Conservation (phyloP, 257 asterid species). For the Fraxinus americana region DNA sequence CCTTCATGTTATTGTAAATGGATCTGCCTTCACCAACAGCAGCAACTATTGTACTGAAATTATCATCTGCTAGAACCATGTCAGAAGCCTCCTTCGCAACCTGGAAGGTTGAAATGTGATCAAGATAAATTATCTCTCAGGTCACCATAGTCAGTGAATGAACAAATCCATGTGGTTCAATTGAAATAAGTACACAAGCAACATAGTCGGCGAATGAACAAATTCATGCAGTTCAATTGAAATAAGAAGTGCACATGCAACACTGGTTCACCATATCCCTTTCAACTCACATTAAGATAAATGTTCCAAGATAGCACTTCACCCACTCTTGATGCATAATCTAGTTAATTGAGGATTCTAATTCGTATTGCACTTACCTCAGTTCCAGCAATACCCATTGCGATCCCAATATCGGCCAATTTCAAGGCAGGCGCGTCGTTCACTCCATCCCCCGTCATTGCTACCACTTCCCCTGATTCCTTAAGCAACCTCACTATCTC, state of each 20-base stretch:
- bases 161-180: background rate
- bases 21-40: conserved; percentile 99
- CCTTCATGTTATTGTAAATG: conserved; percentile 88
- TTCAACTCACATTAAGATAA: background rate
- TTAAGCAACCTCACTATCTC: conserved; percentile 97
- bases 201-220: background rate
- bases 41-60: conserved; percentile 90
- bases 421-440: conserved; percentile 96
- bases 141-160: background rate
- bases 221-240: background rate
- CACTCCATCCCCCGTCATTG: conserved; percentile 99
- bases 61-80: conserved; percentile 98
- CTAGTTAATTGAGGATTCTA: background rate
- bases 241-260: background rate
- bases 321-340: conserved; percentile 1
- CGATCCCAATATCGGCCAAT: conserved; percentile 97
- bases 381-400: conserved; percentile 98
- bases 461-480: conserved; percentile 96
- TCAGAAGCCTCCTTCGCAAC: conserved; percentile 99
- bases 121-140: background rate
- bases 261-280: background rate
- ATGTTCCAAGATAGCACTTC: background rate
- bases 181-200: background rate
- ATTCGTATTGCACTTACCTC: conserved; percentile 52
- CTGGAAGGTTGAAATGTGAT: conserved; percentile 35